These are phyloP conservation scores for Medicago arabica DNA, from an alignment of 306 rosid species.

Conservation along the genomic window DNA sequence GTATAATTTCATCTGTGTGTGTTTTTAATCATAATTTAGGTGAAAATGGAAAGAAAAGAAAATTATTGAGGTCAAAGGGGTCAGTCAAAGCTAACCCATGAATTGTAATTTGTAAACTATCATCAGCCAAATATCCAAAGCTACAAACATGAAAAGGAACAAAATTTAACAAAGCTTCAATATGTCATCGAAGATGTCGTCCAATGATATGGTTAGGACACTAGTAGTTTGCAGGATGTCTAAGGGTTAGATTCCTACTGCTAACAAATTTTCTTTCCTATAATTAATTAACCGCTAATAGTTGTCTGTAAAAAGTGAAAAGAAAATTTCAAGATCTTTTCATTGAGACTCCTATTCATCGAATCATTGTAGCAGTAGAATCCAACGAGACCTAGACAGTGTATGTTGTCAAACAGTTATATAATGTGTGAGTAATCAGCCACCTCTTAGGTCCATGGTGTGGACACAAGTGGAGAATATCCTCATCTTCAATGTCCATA, in stretches of 20 bases:
- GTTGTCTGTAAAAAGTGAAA: not conserved
- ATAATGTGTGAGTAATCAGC: constrained; percentile 8
- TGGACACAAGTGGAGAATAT: not conserved
- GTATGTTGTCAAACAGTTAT: not conserved
- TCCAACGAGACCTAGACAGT: not conserved
- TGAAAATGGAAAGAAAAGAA: no score
- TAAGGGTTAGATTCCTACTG: not conserved
- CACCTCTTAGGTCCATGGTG: not conserved
- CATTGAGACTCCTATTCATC: constrained; percentile 8
- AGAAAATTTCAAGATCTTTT: constrained; percentile 19
- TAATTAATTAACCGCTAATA: not conserved
- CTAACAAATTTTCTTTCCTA: not conserved
- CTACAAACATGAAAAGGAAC: constrained; percentile 2
- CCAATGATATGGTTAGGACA: not conserved
- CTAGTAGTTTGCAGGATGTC: not conserved
- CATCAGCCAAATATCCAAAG: not conserved
- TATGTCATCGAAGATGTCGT: not conserved
- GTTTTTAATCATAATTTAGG: no score
- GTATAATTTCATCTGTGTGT: no score
- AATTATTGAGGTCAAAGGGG: not conserved
- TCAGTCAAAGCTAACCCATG: not conserved
- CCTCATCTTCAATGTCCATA: constrained; percentile 24
- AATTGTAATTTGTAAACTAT: not conserved
- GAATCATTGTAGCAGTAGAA: not conserved
- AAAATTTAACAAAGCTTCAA: constrained; percentile 13